Evolutionary conservation across 2,329 filamentous ascomycete genomes (phyloP).

Genomic region (Colletotrichum navitas): DNA sequence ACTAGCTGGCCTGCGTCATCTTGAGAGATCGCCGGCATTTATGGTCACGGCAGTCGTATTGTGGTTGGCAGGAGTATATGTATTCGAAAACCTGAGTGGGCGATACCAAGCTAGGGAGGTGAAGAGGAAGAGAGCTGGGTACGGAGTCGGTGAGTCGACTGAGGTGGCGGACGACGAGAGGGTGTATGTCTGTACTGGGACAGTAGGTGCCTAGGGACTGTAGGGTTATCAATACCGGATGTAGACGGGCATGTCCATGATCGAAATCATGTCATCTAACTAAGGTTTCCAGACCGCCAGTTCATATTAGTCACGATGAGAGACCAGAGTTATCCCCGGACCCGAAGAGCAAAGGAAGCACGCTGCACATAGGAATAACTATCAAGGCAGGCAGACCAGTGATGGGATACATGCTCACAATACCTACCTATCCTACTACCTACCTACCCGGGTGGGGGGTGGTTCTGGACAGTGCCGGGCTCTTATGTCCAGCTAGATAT

Average conservation of each 20-base stretch:
- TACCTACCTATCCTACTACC: background rate
- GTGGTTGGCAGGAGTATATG: conserved; percentile 15
- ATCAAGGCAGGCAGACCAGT: background rate
- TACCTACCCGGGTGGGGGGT: background rate
- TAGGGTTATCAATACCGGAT: background rate
- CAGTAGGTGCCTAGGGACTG: background rate
- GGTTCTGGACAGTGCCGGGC: too few species aligned
- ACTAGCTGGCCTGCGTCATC: conserved; percentile 27
- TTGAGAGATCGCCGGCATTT: conserved; percentile 28
- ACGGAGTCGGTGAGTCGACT: conserved; percentile 16
- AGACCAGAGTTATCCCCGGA: conserved; percentile 17
- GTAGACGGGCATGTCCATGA: background rate
- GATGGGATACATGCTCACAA: background rate
- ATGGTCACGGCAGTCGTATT: conserved; percentile 13
- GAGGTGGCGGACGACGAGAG: background rate
- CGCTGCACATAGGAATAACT: background rate
- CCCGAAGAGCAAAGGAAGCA: background rate
- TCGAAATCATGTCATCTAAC: background rate
- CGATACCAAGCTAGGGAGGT: conserved; percentile 1
- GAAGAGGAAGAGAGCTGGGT: background rate
- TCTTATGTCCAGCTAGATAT: too few species aligned
- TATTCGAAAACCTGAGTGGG: background rate
- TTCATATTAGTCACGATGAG: conserved; percentile 19
- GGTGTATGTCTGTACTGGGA: background rate
- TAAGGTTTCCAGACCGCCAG: conserved; percentile 30